A percentile compares a stretch with the other conserved stretches of the same genome.
Evolutionary conservation across 306 rosid species (phyloP).

Genomic region (Medicago arabica): DNA sequence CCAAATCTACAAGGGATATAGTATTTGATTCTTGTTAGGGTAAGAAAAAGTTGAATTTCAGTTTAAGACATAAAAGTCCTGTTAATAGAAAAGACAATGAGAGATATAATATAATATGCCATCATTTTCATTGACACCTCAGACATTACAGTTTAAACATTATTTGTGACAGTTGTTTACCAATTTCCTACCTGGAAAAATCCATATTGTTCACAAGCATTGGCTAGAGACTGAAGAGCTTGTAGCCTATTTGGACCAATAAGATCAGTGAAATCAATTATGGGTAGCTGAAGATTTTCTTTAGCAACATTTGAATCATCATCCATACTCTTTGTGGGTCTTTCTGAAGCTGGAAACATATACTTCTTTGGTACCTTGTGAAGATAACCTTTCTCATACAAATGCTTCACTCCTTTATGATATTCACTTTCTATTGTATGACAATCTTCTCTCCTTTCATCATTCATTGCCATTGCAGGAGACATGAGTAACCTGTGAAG

Average conservation of each 20-base stretch:
- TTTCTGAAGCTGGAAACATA: conserved; percentile 64
- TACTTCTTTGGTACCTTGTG: conserved; percentile 67
- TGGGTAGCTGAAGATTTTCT: conserved; percentile 59
- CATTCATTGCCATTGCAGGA: conserved; percentile 57
- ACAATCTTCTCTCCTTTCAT: conserved; percentile 20
- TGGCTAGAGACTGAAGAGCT: conserved; percentile 57
- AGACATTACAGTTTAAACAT: background rate
- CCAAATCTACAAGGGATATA: too few relatives aligned
- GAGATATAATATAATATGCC: background rate
- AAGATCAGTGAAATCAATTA: conserved; percentile 73
- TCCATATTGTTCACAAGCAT: conserved; percentile 75
- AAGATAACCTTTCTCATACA: conserved; percentile 62
- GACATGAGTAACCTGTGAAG: conserved; percentile 44
- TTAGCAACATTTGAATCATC: conserved; percentile 32
- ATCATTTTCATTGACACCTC: background rate
- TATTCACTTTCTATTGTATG: conserved; percentile 40
- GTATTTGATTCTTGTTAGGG: background rate
- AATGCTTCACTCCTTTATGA: conserved; percentile 79
- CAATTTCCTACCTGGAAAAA: conserved; percentile 70
- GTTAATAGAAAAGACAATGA: background rate
- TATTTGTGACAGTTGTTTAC: background rate
- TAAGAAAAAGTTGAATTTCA: too few relatives aligned
- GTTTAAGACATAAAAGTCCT: too few relatives aligned
- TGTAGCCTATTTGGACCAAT: conserved; percentile 64
- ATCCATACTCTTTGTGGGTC: conserved; percentile 48